Base-by-base conservation (phyloP, 768 basidiomycete species). In the Leccinum broughii region DNA sequence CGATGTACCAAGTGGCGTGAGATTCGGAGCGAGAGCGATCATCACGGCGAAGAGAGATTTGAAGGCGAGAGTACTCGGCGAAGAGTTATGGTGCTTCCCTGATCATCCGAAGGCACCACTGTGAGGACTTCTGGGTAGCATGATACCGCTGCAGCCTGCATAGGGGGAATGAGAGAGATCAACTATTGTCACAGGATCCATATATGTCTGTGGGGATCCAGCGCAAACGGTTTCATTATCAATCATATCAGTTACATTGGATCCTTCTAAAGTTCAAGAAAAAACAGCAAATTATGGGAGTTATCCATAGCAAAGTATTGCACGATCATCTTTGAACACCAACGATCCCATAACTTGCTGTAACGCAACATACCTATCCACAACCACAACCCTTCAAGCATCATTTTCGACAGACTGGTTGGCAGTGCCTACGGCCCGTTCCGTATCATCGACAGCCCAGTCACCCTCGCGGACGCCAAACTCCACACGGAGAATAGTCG, bases 401-500 rank as follows among this genome's bases (percentile, higher is more conserved):
- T 30, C n/a, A 26, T 34, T 51, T 2, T 28, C 53, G 2, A 9
- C 46, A 39, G 39, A 37, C 37, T 56, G 24, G 10, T 15, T 17
- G 8, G 28, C 49, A 28, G 4, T 7, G 13, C 7, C 24, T 15
- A 14, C 49, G 13, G 2, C 49, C 24, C 49, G 26, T 22, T 50
- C 35, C 4, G 24, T 41, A 28, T 56, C 48, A 28, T 56, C 41
- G 5, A 3, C 55, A 4, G 55, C 13, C 65, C 65, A 66, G n/a
- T 66, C 65, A 26, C 53, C 17, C 30, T 66, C 65, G 32, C 61
- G 61, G 37, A 66, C 20, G 0, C 65, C 65, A 20, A 49, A 17
- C 20, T 63, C 61, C 15, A 66, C 9, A 9, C 15, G 15, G 2
- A 64, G 6, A 6, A 39, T 32, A 10, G 55, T 52, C 13, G 41